Percentiles rank a stretch among this genome's conserved stretches.
phyloP scores from a whole-genome alignment of 805 yeast species.

The Ogataea philodendri region DNA sequence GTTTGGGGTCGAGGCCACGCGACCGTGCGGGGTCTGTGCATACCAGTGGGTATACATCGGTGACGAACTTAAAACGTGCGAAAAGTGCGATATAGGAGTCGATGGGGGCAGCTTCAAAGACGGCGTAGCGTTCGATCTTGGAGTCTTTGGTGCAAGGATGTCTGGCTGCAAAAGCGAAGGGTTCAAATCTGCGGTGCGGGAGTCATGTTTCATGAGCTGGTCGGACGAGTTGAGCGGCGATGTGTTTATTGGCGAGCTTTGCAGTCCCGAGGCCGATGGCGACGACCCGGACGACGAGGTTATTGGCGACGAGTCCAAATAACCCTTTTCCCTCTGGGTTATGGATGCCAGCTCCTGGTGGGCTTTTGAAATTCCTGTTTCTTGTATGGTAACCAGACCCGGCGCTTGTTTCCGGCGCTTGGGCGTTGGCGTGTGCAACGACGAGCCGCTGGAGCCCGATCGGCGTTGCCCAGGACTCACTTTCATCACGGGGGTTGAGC shows the following conservation, averaged over 20 bases:
- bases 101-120: constrained; percentile 16
- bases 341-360: constrained; percentile 24
- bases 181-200: constrained; percentile 24
- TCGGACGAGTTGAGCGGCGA: constrained; percentile 27
- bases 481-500: constrained; percentile 34
- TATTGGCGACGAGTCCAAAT: constrained; percentile 21
- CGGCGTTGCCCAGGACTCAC: constrained; percentile 29
- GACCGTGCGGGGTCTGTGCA: constrained; percentile 28
- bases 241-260: constrained; percentile 31
- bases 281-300: constrained; percentile 16
- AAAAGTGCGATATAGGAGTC: constrained; percentile 34
- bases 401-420: constrained; percentile 4
- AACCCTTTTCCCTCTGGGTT: constrained; percentile 12
- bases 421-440: constrained; percentile 13
- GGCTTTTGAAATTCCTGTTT: constrained; percentile 18
- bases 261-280: constrained; percentile 13
- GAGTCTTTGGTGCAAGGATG: constrained; percentile 9
- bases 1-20: constrained; percentile 18
- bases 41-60: constrained; percentile 36
- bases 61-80: constrained; percentile 34
- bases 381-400: constrained; percentile 11
- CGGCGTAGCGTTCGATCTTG: constrained; percentile 3
- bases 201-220: constrained; percentile 16
- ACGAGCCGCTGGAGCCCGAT: constrained; percentile 12
- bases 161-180: constrained; percentile 26